A percentile compares a stretch with the other conserved stretches of the same genome.
These are phyloP conservation scores for Tetrapisispora taiwanensis DNA, from an alignment of 805 yeast species.

Conservation along the genomic window DNA sequence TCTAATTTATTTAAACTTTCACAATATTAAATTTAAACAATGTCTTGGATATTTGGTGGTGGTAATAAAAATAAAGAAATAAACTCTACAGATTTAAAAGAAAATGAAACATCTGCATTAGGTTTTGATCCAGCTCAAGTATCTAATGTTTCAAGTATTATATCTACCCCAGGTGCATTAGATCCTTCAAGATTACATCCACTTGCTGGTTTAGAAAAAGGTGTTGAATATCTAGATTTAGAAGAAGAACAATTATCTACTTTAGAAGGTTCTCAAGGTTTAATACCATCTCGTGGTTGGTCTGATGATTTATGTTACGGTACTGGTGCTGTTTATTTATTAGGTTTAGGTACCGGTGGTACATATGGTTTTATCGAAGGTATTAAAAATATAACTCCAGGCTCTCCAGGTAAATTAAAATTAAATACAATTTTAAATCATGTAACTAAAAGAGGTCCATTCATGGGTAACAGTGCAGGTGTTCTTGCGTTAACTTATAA, in stretches of 20 bases:
- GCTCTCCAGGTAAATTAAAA: constrained; percentile 69
- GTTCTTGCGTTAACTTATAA: constrained; percentile 85
- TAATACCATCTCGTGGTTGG: constrained; percentile 96
- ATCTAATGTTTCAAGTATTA: constrained; percentile 52
- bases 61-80: neutral
- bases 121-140: constrained; percentile 6
- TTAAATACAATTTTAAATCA: constrained; percentile 85
- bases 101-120: neutral
- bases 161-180: constrained; percentile 46
- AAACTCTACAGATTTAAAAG: neutral
- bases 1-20: neutral
- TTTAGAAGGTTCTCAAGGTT: constrained; percentile 82
- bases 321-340: constrained; percentile 84
- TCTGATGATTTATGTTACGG: constrained; percentile 96
- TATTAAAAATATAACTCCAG: constrained; percentile 59
- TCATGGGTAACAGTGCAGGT: constrained; percentile 90
- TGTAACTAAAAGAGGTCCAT: constrained; percentile 92
- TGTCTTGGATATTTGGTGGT: constrained; percentile 7
- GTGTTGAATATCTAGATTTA: constrained; percentile 79
- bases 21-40: neutral
- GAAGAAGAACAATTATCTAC: constrained; percentile 70
- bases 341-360: constrained; percentile 87
- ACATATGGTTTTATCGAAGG: constrained; percentile 84
- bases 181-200: constrained; percentile 78
- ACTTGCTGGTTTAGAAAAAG: constrained; percentile 82